Base-by-base conservation (phyloP, 371 early-diverging fungal species). In the Mucor velutinosus region DNA sequence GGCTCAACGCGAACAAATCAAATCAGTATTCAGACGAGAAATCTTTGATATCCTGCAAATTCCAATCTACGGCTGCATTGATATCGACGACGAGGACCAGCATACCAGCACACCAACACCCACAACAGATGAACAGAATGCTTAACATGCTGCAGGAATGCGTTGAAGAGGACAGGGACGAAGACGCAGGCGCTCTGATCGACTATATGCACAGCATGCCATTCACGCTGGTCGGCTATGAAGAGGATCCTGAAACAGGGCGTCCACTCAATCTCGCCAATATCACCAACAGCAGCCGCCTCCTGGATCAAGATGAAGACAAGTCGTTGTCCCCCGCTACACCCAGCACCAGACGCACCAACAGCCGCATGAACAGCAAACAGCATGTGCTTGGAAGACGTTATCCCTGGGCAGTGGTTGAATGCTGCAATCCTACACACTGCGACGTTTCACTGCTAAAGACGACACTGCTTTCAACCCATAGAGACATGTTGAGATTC, bases 371-470 rank as follows among this genome's bases (percentile, higher is more conserved):
- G 15, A 25, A 53, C 27, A 53, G 27, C 23, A 53, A 53, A 12
- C 23, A 53, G 15, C 25, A 51, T 25, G 21, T 74, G 14, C 61
- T 81, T 3, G 98, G 99, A 65, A 91, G 99, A 63, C 89, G 92
- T 73, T 99, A 98, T 86, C 95, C 97, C 11, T 99, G 99, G 99
- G 99, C 99, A 45, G 77, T 92, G 43, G 89, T 99, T 27, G 94
- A 97, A 73, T 92, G 94, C 65, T 77, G 79, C 65, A 89, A 93
- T 66, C 90, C 93, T 67, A 86, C 88, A 2, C 90, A 94, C 72
- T 93, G 93, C 71, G 98, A 97, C 74, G 91, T 98, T 71, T 72
- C 66, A 1, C 70, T 73, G 30, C 74, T 95, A 15, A 77, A 82
- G 37, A 69, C 77, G 7, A 73, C 84, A 27, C 62, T 91, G 37